These are phyloP conservation scores for Clitopilus passeckerianus DNA, from an alignment of 768 basidiomycete species.

Conservation along the genomic window DNA sequence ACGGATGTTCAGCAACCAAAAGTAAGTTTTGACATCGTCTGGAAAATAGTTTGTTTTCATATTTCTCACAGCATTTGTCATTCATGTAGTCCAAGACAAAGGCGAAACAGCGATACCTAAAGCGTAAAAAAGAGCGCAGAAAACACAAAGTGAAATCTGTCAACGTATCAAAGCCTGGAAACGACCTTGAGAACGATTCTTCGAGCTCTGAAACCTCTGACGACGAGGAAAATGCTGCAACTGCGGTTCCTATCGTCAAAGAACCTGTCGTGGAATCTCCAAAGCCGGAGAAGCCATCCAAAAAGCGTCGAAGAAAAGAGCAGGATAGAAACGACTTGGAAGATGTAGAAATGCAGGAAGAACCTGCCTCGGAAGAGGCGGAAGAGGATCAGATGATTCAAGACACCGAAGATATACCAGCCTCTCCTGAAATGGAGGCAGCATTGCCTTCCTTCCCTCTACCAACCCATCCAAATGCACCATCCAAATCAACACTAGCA, in stretches of 20 bases:
- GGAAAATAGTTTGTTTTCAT: not conserved
- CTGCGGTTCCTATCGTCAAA: constrained; percentile 9
- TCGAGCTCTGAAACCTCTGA: constrained; percentile 13
- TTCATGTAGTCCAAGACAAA: constrained; percentile 53
- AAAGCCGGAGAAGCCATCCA: constrained; percentile 23
- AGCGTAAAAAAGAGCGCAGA: constrained; percentile 63
- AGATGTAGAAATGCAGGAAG: constrained; percentile 17
- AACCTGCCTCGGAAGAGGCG: constrained; percentile 7
- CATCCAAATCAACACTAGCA: constrained; percentile 65
- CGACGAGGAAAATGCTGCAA: constrained; percentile 15
- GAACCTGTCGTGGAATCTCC: constrained; percentile 14
- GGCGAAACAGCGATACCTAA: constrained; percentile 69
- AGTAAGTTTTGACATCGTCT: constrained; percentile 2
- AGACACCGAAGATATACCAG: constrained; percentile 11
- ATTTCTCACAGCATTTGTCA: not conserved
- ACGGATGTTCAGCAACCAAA: constrained; percentile 5
- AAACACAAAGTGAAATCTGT: constrained; percentile 33
- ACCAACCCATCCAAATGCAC: constrained; percentile 61
- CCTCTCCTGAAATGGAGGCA: constrained; percentile 17
- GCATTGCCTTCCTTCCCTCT: constrained; percentile 66
- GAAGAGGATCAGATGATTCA: constrained; percentile 1
- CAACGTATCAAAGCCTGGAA: not conserved
- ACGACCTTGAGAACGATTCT: constrained; percentile 12
- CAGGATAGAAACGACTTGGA: constrained; percentile 5
- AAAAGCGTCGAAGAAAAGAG: constrained; percentile 38